These are phyloP conservation scores for Botrytis fragariae DNA, from an alignment of 2,329 filamentous ascomycete species.

Conservation along the genomic window DNA sequence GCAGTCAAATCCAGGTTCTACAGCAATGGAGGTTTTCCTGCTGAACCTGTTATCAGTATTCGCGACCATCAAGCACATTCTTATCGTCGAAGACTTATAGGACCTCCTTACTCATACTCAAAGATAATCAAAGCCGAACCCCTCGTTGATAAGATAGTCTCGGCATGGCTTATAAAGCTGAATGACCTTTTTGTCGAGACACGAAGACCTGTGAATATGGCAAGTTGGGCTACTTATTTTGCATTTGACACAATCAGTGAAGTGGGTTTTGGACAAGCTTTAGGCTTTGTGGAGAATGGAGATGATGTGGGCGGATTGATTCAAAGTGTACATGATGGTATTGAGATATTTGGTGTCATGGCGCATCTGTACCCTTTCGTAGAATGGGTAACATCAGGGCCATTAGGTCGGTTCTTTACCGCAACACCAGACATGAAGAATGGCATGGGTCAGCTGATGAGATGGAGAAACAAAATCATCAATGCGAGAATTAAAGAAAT, in stretches of 20 bases:
- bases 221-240: slow-evolving; percentile 49
- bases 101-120: slow-evolving; percentile 51
- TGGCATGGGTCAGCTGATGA: slow-evolving; percentile 18
- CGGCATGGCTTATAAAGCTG: slow-evolving; percentile 49
- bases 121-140: slow-evolving; percentile 60
- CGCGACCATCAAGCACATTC: slow-evolving; percentile 51
- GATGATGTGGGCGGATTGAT: slow-evolving; percentile 54
- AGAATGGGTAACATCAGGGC: slow-evolving; percentile 52
- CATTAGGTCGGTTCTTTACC: slow-evolving; percentile 40
- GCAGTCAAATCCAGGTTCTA: slow-evolving; percentile 58
- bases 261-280: slow-evolving; percentile 54
- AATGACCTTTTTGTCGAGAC: slow-evolving; percentile 46
- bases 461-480: slow-evolving; percentile 13
- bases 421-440: slow-evolving; percentile 7
- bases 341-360: slow-evolving; percentile 32
- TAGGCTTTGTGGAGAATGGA: slow-evolving; percentile 54
- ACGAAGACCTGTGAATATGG: slow-evolving; percentile 50
- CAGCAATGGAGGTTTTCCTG: slow-evolving; percentile 56
- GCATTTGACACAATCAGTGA: slow-evolving; percentile 58
- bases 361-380: slow-evolving; percentile 52
- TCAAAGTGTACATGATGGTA: slow-evolving; percentile 49
- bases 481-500: slow-evolving; percentile 6
- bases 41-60: slow-evolving; percentile 57
- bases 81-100: slow-evolving; percentile 52
- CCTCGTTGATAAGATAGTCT: slow-evolving; percentile 50